phyloP scores from a whole-genome alignment of 768 basidiomycete species.

The Pulveroboletus sp. region DNA sequence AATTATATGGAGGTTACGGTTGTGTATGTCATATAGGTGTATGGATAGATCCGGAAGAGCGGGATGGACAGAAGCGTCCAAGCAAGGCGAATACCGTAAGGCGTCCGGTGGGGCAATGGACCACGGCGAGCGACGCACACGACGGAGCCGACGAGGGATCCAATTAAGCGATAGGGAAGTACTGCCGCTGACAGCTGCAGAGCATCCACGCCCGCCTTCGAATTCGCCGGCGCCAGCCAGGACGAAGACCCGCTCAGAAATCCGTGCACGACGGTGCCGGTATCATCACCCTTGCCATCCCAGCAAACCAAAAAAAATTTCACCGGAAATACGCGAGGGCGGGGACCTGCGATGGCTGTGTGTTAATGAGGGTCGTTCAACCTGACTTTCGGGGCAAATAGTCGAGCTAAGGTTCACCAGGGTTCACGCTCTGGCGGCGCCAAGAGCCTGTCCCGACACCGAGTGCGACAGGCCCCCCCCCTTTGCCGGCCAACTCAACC shows the following conservation, averaged over 20 bases:
- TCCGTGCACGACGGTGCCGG: constrained; percentile 10
- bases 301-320: constrained; percentile 28
- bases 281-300: constrained; percentile 16
- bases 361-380: constrained; percentile 30
- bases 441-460: constrained; percentile 24
- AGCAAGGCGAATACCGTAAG: constrained; percentile 13
- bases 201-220: not conserved
- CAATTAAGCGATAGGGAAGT: constrained; percentile 15
- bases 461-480: constrained; percentile 14
- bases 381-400: constrained; percentile 33
- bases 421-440: constrained; percentile 29
- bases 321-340: constrained; percentile 36
- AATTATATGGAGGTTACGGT: constrained; percentile 18
- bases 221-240: not conserved
- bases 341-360: constrained; percentile 37
- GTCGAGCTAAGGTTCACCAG: constrained; percentile 26
- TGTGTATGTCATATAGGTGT: constrained; percentile 20
- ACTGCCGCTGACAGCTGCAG: constrained; percentile 1
- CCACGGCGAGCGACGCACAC: not conserved
- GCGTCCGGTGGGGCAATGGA: constrained; percentile 2
- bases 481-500: constrained; percentile 10
- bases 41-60: constrained; percentile 11
- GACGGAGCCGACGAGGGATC: constrained; percentile 21
- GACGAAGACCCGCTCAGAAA: not conserved
- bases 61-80: constrained; percentile 11